These are phyloP conservation scores for Starmerella vaccinii DNA, from an alignment of 805 yeast species.

Conservation along the genomic window DNA sequence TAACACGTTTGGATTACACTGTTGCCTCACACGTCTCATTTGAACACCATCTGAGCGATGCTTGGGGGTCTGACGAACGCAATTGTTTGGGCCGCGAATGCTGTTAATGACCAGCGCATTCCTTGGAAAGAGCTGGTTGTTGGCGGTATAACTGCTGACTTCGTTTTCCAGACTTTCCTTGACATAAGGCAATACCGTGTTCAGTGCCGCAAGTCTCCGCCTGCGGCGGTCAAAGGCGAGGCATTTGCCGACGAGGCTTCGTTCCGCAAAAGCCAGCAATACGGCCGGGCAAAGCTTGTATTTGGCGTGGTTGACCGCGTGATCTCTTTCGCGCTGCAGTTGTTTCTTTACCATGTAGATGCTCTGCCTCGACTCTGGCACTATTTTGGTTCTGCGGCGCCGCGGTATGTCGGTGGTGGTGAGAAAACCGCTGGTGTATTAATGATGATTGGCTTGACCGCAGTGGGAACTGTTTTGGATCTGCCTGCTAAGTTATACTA, in stretches of 20 bases:
- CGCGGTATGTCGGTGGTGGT: conserved; percentile 31
- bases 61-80: neutral
- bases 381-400: conserved; percentile 28
- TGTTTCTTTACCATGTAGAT: conserved; percentile 37
- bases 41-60: neutral
- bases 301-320: conserved; percentile 51
- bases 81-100: neutral
- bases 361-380: conserved; percentile 56
- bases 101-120: conserved; percentile 6
- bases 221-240: conserved; percentile 60
- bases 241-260: conserved; percentile 63
- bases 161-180: conserved; percentile 61
- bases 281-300: conserved; percentile 66
- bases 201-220: conserved; percentile 32
- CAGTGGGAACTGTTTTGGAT: conserved; percentile 43
- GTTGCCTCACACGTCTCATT: too few relatives aligned
- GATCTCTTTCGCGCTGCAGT: conserved; percentile 36
- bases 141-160: conserved; percentile 67
- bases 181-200: conserved; percentile 60
- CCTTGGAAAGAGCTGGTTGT: conserved; percentile 70
- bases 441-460: conserved; percentile 24
- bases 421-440: conserved; percentile 26
- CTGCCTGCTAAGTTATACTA: conserved; percentile 66
- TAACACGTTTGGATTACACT: too few relatives aligned
- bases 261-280: conserved; percentile 63